Evolutionary conservation across 2,329 filamentous ascomycete species (phyloP).

Genomic region (Cordyceps pruinosa): DNA sequence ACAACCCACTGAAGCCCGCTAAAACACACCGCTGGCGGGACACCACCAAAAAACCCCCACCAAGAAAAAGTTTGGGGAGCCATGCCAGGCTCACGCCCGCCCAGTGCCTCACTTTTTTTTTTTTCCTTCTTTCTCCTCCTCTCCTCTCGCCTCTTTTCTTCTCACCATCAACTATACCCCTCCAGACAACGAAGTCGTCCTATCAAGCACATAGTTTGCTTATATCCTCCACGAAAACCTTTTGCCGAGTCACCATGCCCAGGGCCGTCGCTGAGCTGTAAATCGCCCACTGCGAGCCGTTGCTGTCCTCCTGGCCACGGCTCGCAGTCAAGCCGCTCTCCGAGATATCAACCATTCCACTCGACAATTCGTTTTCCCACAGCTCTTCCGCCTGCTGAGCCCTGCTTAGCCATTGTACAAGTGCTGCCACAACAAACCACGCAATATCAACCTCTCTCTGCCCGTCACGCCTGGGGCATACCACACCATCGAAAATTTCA

Average conservation of each 20-base stretch:
- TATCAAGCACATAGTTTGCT: constrained; percentile 1
- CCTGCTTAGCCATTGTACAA: not conserved
- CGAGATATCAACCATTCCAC: constrained; percentile 57
- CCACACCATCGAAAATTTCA: not conserved
- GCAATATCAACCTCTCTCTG: not conserved
- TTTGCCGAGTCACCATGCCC: constrained; percentile 68
- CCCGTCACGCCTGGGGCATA: constrained; percentile 7
- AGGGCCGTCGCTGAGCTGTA: constrained; percentile 85
- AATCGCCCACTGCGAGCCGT: constrained; percentile 71
- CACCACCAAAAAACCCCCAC: not conserved
- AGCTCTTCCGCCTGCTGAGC: constrained; percentile 38
- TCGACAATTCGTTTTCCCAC: constrained; percentile 54
- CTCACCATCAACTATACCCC: constrained; percentile 8
- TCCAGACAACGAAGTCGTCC: constrained; percentile 13
- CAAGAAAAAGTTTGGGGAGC: constrained; percentile 8
- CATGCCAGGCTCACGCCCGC: not conserved
- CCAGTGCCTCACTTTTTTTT: constrained; percentile 7
- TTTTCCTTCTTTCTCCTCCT: constrained; percentile 1
- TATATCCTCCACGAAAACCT: constrained; percentile 37
- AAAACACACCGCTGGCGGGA: not conserved
- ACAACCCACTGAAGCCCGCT: not conserved
- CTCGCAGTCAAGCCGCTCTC: constrained; percentile 82
- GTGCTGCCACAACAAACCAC: not conserved
- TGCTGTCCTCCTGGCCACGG: constrained; percentile 39
- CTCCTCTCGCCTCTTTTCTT: constrained; percentile 12